These are phyloP conservation scores for Rhodotorula sp. DNA, from an alignment of 1,284 basidiomycete species.

Conservation along the genomic window DNA sequence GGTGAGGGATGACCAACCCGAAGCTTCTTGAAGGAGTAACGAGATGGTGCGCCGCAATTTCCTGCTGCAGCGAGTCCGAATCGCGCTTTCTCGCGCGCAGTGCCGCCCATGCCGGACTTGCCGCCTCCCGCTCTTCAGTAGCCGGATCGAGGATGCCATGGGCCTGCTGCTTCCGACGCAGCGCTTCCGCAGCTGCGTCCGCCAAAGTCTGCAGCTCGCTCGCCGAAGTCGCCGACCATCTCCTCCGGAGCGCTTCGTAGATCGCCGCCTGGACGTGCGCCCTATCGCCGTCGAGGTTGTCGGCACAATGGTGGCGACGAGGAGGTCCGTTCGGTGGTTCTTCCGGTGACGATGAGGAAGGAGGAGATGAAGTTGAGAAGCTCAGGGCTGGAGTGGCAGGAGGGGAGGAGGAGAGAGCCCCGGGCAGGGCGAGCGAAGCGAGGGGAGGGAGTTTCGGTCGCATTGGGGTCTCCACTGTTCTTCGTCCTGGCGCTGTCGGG, in stretches of 20 bases:
- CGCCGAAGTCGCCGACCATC: neutral
- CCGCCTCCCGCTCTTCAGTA: neutral
- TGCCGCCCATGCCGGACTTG: no score
- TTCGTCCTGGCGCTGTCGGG: neutral
- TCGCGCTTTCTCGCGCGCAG: no score
- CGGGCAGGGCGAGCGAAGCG: neutral
- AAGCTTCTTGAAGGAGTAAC: no score
- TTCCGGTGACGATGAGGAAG: neutral
- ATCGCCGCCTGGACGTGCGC: neutral
- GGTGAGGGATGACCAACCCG: no score
- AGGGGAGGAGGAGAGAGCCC: neutral
- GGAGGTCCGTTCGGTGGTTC: no score
- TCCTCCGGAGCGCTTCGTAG: slow-evolving; percentile 1
- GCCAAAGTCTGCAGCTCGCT: neutral
- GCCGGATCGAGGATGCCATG: neutral
- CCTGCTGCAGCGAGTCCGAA: no score
- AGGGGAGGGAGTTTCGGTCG: neutral
- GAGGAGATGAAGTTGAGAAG: neutral
- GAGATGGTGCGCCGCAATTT: no score
- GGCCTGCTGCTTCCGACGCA: neutral
- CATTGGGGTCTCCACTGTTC: neutral
- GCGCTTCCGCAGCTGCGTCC: neutral
- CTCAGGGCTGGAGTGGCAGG: neutral
- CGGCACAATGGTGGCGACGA: no score
- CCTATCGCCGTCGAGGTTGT: neutral